A percentile compares a stretch with the other conserved stretches of the same genome.
Evolutionary conservation across 257 asterid genomes (phyloP).

Genomic region (Nemophila menziesii): DNA sequence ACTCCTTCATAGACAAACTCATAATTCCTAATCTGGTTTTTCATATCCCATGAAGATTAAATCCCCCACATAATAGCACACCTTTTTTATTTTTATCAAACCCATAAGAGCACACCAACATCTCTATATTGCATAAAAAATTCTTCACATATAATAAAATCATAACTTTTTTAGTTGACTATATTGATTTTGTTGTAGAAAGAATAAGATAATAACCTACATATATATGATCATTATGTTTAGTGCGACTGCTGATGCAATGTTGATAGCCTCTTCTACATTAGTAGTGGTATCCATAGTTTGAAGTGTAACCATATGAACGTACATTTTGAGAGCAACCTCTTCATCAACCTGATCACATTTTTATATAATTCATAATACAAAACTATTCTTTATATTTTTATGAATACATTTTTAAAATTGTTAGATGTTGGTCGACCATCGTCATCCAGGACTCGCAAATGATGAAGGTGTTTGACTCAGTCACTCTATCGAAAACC

Average conservation of each 20-base stretch:
- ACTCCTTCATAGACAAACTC: too few relatives aligned
- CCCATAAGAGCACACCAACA: conserved; percentile 88
- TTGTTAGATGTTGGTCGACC: conserved; percentile 46
- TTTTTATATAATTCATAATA: neutral
- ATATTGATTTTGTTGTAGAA: neutral
- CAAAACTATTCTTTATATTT: neutral
- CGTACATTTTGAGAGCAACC: conserved; percentile 45
- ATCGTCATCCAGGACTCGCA: conserved; percentile 58
- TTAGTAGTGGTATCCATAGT: conserved; percentile 60
- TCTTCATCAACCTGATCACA: conserved; percentile 52
- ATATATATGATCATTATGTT: conserved; percentile 14
- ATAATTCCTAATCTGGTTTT: too few relatives aligned
- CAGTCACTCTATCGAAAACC: too few relatives aligned
- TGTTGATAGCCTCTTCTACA: conserved; percentile 83
- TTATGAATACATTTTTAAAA: conserved; percentile 38
- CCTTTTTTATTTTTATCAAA: too few relatives aligned
- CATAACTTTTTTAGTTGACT: neutral
- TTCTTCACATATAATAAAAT: neutral
- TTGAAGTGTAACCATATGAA: conserved; percentile 61
- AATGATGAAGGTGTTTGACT: too few relatives aligned
- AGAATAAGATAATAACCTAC: conserved; percentile 14
- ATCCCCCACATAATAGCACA: conserved; percentile 94
- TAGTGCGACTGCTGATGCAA: conserved; percentile 94
- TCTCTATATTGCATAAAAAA: conserved; percentile 74
- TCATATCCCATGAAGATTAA: conserved; percentile 69